A percentile compares a stretch with the other conserved stretches of the same genome.
Evolutionary conservation across 2,329 filamentous ascomycete species (phyloP).

Genomic region (Cercospora brassicicola): DNA sequence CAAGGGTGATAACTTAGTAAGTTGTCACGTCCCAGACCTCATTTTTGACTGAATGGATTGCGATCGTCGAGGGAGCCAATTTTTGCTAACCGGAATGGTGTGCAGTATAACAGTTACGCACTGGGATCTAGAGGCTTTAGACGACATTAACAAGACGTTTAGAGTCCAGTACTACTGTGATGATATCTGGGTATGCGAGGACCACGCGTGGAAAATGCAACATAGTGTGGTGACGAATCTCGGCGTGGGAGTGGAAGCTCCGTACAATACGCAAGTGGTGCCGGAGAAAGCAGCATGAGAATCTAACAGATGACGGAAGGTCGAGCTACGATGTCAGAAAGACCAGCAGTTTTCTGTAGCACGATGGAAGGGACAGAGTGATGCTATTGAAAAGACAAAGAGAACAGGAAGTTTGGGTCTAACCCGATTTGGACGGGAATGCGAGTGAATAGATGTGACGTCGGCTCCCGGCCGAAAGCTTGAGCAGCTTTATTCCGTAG

Average conservation of each 20-base stretch:
- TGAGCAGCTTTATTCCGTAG: background rate
- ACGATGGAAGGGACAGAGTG: background rate
- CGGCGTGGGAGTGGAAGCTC: conserved; percentile 18
- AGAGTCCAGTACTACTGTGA: conserved; percentile 23
- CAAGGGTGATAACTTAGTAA: conserved; percentile 21
- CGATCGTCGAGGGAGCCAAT: background rate
- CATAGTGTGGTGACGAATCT: conserved; percentile 23
- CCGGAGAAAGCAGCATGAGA: background rate
- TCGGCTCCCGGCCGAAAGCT: background rate
- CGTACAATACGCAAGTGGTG: conserved; percentile 8
- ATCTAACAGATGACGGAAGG: background rate
- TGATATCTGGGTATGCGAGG: conserved; percentile 26
- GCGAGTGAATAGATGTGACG: background rate
- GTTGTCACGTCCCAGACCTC: background rate
- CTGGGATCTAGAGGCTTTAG: conserved; percentile 16
- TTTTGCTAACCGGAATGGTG: background rate
- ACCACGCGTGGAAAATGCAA: conserved; percentile 23
- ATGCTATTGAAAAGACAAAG: background rate
- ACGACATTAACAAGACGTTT: conserved; percentile 22
- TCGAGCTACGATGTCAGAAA: background rate
- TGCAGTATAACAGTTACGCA: conserved; percentile 21
- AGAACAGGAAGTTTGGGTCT: background rate
- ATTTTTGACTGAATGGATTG: background rate
- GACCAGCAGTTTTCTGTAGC: background rate
- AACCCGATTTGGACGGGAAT: background rate